These are phyloP conservation scores for Coemansia sp. DNA, from an alignment of 192 early-diverging fungal species.

Conservation along the genomic window DNA sequence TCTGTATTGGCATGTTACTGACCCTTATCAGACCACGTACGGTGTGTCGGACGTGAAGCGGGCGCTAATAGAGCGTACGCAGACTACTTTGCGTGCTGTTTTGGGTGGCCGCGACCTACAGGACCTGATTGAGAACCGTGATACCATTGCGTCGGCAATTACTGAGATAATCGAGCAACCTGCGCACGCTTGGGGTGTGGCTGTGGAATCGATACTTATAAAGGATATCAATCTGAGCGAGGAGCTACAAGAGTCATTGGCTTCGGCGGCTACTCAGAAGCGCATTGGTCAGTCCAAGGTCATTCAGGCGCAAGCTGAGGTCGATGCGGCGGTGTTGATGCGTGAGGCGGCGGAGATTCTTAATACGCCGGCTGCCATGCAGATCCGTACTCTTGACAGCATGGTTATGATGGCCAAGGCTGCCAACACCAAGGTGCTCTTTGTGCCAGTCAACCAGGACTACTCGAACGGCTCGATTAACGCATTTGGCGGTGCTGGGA, in stretches of 20 bases:
- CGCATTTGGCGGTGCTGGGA: constrained; percentile 55
- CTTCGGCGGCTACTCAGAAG: constrained; percentile 87
- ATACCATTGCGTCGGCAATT: constrained; percentile 85
- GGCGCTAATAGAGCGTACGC: constrained; percentile 85
- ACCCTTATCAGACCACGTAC: constrained; percentile 81
- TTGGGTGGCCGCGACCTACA: constrained; percentile 84
- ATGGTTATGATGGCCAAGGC: constrained; percentile 76
- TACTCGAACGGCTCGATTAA: constrained; percentile 54
- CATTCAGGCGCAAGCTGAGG: constrained; percentile 87
- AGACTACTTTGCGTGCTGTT: constrained; percentile 87
- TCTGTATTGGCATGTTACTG: constrained; percentile 81
- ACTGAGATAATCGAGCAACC: constrained; percentile 80
- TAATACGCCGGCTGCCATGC: constrained; percentile 80
- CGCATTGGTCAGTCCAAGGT: constrained; percentile 91
- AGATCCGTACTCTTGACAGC: constrained; percentile 92
- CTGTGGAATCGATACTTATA: constrained; percentile 81
- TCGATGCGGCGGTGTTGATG: constrained; percentile 89
- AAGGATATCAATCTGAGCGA: constrained; percentile 80
- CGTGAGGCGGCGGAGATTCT: constrained; percentile 92
- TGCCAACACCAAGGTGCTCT: constrained; percentile 74
- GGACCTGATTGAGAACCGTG: constrained; percentile 89
- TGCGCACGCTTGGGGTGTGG: constrained; percentile 80
- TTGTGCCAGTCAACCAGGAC: constrained; percentile 65
- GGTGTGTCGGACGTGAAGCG: constrained; percentile 80
- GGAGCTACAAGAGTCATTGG: constrained; percentile 82